These are phyloP conservation scores for Ustilago sp. DNA, from an alignment of 1,284 basidiomycete genomes.

Conservation along the genomic window DNA sequence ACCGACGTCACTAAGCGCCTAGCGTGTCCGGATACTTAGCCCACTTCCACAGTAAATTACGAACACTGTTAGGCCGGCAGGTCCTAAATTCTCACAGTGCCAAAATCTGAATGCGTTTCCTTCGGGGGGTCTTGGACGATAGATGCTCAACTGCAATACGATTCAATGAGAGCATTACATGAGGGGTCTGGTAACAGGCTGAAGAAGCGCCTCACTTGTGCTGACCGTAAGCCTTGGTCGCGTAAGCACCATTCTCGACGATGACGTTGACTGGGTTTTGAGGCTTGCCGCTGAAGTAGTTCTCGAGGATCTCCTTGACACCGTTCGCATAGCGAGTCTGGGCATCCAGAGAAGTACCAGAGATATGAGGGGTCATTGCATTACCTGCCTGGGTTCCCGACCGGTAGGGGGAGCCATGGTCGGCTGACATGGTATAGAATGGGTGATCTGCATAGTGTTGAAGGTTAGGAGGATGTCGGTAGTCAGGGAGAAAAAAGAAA, in stretches of 20 bases:
- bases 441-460: slow-evolving; percentile 73
- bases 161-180: neutral
- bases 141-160: slow-evolving; percentile 1
- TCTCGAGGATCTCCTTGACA: slow-evolving; percentile 81
- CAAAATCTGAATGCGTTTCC: too few relatives aligned
- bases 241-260: slow-evolving; percentile 68
- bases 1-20: too few relatives aligned
- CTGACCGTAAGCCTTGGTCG: slow-evolving; percentile 68
- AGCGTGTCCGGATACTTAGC: too few relatives aligned
- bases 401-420: slow-evolving; percentile 71
- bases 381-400: slow-evolving; percentile 78
- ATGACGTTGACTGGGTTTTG: slow-evolving; percentile 87
- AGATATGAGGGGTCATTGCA: slow-evolving; percentile 59
- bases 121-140: neutral
- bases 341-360: slow-evolving; percentile 84
- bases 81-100: neutral
- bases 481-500: neutral
- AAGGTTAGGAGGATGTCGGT: neutral
- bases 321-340: slow-evolving; percentile 88
- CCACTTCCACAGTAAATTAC: too few relatives aligned
- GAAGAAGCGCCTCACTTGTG: slow-evolving; percentile 20
- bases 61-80: neutral
- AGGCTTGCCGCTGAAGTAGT: slow-evolving; percentile 75
- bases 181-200: neutral
- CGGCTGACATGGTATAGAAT: slow-evolving; percentile 74